Base-by-base conservation (phyloP, 352 stramenopile species). In the Pythium guiyangense region DNA sequence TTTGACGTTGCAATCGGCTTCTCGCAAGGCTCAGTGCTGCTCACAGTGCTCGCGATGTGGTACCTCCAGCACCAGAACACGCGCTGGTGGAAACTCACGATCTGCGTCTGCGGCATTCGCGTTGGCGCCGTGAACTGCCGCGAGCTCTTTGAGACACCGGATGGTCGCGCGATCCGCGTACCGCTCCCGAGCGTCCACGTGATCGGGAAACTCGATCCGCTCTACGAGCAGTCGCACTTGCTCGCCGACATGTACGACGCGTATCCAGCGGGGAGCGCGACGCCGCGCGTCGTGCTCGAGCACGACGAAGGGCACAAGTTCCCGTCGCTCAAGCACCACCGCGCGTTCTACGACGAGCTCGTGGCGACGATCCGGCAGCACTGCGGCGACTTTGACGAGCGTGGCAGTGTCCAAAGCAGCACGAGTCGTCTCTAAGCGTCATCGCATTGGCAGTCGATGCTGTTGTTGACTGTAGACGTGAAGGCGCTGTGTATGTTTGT, bases 1-100 rank as follows among this genome's bases (percentile, higher is more conserved):
- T 73, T 77, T 27, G 74, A 85, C 46, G 66, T 77, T 31, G 64
- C 76, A 9, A 48, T 80, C 17, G 71, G 73, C 15, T 86, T 86
- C 50, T 86, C 73, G 29, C 75, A 86, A 44, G 75, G 70, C 49
- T 69, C 62, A 0, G 52, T 67, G 45, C 47, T 84, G 42, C 46
- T 69, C 18, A 73, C 70, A 6, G 57, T 69, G n/a, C 61, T 76
- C 1, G 57, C 64, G 18, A 67, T 67, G 53, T 60, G 63, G 40
- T 71, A 69, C 40, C 39, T 67, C 35, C 45, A 54, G 25, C 59
- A 64, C 50, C 43, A 73, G 49, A 66, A 63, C 50, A 53, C 53
- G 59, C 54, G 46, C n/a, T 66, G 57, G 44, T 80, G 71, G 71
- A 74, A 71, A 51, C 59, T 80, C 10, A 63, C 50, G 9, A 51